These are phyloP conservation scores for Pseudocercospora ulei DNA, from an alignment of 2,329 filamentous ascomycete species.

Conservation along the genomic window DNA sequence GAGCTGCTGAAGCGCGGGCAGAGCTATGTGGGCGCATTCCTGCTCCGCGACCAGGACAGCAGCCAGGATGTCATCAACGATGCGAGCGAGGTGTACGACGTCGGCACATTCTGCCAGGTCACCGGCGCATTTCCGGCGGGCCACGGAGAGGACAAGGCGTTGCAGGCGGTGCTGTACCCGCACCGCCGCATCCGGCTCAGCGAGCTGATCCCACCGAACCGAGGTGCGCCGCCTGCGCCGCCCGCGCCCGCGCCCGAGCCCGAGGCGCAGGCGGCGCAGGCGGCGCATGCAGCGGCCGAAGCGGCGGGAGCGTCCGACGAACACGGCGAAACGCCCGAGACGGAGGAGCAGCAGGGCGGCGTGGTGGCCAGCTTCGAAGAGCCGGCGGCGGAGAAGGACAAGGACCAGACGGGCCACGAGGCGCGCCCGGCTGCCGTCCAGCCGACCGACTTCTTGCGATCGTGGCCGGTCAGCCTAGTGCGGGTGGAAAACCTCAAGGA, in stretches of 20 bases:
- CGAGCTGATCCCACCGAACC: constrained; percentile 60
- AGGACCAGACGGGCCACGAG: constrained; percentile 33
- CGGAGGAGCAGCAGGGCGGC: constrained; percentile 70
- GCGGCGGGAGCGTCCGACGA: constrained; percentile 6
- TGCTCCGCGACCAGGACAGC: constrained; percentile 91
- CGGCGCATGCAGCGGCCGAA: constrained; percentile 36
- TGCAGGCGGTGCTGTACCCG: constrained; percentile 92
- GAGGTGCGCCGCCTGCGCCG: constrained; percentile 39
- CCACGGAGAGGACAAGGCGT: constrained; percentile 63
- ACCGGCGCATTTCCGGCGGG: constrained; percentile 84
- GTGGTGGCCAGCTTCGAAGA: constrained; percentile 97
- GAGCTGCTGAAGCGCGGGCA: constrained; percentile 96
- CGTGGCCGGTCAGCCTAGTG: constrained; percentile 85
- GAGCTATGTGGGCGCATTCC: constrained; percentile 90
- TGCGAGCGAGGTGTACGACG: constrained; percentile 83
- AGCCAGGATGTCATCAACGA: constrained; percentile 91
- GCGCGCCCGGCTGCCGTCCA: constrained; percentile 48
- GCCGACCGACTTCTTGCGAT: constrained; percentile 80
- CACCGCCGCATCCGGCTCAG: constrained; percentile 90
- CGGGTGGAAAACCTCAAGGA: constrained; percentile 90
- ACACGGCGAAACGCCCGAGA: constrained; percentile 34
- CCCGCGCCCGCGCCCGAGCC: constrained; percentile 40
- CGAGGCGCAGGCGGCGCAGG: constrained; percentile 49
- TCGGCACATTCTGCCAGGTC: constrained; percentile 94
- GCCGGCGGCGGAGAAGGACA: constrained; percentile 49